These are phyloP conservation scores for Dictyophora rubrovolvata DNA, from an alignment of 768 basidiomycete species.

Conservation along the genomic window DNA sequence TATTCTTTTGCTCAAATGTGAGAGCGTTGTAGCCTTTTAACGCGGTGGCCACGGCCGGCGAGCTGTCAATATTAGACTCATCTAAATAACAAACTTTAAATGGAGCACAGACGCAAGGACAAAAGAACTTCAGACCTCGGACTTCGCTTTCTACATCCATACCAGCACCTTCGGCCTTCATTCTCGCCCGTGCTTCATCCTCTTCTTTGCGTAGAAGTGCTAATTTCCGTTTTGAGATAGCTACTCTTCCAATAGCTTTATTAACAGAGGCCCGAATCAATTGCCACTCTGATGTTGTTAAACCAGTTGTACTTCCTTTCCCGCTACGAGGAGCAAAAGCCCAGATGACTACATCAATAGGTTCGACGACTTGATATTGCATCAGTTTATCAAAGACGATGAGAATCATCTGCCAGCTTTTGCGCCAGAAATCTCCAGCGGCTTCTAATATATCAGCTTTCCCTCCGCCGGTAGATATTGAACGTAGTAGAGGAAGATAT, in stretches of 20 bases:
- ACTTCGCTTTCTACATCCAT: constrained; percentile 69
- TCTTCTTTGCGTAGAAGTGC: constrained; percentile 75
- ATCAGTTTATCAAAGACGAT: constrained; percentile 97
- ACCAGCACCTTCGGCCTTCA: constrained; percentile 51
- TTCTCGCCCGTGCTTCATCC: constrained; percentile 72
- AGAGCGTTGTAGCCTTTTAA: constrained; percentile 67
- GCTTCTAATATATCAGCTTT: constrained; percentile 63
- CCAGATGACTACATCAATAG: constrained; percentile 82
- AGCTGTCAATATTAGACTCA: constrained; percentile 43
- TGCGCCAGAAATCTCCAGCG: constrained; percentile 71
- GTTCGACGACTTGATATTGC: constrained; percentile 97
- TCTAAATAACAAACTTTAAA: constrained; percentile 17
- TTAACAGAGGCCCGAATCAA: constrained; percentile 72
- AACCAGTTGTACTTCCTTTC: constrained; percentile 23
- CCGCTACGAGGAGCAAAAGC: constrained; percentile 45
- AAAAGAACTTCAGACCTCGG: constrained; percentile 35
- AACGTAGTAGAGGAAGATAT: constrained; percentile 69
- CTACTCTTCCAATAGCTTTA: constrained; percentile 84
- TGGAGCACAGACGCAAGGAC: background rate
- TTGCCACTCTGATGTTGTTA: constrained; percentile 68
- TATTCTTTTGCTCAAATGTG: constrained; percentile 66
- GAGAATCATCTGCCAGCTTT: constrained; percentile 75
- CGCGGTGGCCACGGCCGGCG: constrained; percentile 57
- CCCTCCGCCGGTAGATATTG: constrained; percentile 48
- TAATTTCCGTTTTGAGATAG: constrained; percentile 66